Evolutionary conservation across 345 rosid species (phyloP).

Genomic region (Syzygium aromaticum): DNA sequence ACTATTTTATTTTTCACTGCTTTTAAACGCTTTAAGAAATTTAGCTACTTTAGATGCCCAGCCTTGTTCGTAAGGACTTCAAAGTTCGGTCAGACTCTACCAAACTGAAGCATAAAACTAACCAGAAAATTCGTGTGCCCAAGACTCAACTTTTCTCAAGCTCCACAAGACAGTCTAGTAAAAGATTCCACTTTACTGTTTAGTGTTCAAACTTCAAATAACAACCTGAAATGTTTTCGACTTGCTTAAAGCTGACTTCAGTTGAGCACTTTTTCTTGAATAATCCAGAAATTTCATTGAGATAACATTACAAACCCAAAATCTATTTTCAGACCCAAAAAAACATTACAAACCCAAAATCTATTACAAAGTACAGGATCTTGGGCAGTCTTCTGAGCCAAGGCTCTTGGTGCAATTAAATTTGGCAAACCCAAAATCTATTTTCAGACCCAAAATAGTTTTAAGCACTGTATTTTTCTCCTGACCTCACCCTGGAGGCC

Average conservation of each 20-base stretch:
- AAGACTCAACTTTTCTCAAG: not conserved
- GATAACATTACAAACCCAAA: no score
- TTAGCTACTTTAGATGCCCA: not conserved
- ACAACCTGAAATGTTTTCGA: not conserved
- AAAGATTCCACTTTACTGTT: not conserved
- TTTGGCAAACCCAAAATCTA: not conserved
- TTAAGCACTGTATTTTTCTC: not conserved
- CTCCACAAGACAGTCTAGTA: not conserved
- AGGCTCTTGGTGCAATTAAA: not conserved
- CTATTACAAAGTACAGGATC: not conserved
- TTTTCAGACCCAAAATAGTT: not conserved
- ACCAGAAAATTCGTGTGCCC: not conserved
- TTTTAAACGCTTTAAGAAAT: not conserved
- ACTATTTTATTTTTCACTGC: not conserved
- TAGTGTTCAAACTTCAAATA: not conserved
- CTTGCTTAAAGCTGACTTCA: not conserved
- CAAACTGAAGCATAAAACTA: not conserved
- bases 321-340: no score
- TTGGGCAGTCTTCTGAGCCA: not conserved
- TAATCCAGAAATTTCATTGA: not conserved
- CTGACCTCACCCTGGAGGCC: not conserved
- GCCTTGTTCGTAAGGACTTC: not conserved
- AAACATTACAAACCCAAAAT: no score
- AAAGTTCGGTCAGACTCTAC: not conserved
- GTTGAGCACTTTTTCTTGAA: not conserved